phyloP scores from a whole-genome alignment of 148 eudicot genomes.

The Amaranthus hypochondriacus region DNA sequence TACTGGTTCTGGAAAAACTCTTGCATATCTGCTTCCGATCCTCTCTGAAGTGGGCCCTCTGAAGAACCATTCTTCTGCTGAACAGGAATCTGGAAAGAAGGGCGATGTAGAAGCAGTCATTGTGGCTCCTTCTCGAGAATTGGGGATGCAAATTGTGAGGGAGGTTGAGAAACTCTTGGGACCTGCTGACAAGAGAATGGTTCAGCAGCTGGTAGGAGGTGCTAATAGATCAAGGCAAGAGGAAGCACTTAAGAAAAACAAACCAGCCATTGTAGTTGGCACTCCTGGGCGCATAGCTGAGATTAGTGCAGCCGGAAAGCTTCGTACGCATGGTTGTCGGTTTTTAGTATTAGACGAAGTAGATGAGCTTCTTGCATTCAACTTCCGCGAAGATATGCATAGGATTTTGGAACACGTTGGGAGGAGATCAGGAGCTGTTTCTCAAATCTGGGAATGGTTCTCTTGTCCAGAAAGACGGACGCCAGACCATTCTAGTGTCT shows the following conservation, averaged over 20 bases:
- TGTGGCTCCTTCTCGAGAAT: conserved; percentile 92
- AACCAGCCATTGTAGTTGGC: conserved; percentile 84
- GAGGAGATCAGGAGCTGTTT: conserved; percentile 49
- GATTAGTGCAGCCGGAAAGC: conserved; percentile 81
- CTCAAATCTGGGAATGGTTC: conserved; percentile 17
- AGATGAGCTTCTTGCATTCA: conserved; percentile 77
- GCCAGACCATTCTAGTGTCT: conserved; percentile 87
- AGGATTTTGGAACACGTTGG: conserved; percentile 91
- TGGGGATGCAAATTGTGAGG: conserved; percentile 94
- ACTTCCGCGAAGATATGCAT: conserved; percentile 90
- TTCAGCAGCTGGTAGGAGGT: conserved; percentile 96
- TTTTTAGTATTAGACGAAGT: conserved; percentile 83
- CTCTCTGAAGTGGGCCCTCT: conserved; percentile 77
- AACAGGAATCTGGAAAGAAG: conserved; percentile 32
- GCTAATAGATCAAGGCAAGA: conserved; percentile 83
- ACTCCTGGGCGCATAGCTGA: conserved; percentile 94
- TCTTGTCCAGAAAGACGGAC: conserved; percentile 19
- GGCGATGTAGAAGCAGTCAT: conserved; percentile 75
- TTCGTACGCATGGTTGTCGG: conserved; percentile 74
- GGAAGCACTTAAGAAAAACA: conserved; percentile 88
- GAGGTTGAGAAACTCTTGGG: conserved; percentile 86
- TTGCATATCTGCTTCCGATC: conserved; percentile 91
- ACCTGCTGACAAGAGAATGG: conserved; percentile 60
- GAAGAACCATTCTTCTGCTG: conserved; percentile 26
- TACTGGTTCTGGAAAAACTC: conserved; percentile 94